Conservation (phyloP, 345 rosid genomes). For the Orychophragmus violaceus region DNA sequence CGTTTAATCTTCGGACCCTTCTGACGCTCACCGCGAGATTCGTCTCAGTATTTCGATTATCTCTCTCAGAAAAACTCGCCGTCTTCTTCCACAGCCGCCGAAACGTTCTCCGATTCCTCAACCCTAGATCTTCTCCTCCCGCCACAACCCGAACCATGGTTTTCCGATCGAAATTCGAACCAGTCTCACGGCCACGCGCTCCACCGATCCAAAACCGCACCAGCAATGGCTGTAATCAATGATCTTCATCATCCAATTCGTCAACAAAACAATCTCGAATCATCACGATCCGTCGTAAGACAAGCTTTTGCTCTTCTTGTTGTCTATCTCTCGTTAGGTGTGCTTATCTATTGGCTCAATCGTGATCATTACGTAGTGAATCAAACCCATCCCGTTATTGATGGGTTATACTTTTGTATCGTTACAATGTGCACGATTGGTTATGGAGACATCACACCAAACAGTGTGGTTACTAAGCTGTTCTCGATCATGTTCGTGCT, state of each 20-base stretch:
- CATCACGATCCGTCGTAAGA: constrained; percentile 51
- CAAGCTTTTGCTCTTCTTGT: constrained; percentile 61
- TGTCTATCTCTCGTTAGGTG: constrained; percentile 64
- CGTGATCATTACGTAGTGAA: constrained; percentile 50
- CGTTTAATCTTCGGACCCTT: constrained; percentile 77
- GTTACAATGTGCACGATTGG: constrained; percentile 98
- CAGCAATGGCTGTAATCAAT: constrained; percentile 82
- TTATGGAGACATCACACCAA: constrained; percentile 89
- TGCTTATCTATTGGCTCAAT: constrained; percentile 63
- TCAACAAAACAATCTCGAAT: constrained; percentile 39
- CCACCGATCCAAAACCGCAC: constrained; percentile 86
- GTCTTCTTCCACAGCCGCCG: constrained; percentile 18
- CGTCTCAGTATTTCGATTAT: constrained; percentile 53
- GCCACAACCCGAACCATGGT: constrained; percentile 16
- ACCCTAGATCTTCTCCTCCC: constrained; percentile 20
- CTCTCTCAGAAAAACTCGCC: constrained; percentile 37
- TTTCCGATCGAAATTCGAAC: not conserved
- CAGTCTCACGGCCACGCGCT: constrained; percentile 30
- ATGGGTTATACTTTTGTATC: constrained; percentile 82
- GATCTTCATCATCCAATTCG: constrained; percentile 32
- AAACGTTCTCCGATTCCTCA: constrained; percentile 15
- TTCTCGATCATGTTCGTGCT: constrained; percentile 84
- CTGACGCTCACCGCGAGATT: constrained; percentile 31
- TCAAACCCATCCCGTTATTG: constrained; percentile 85
- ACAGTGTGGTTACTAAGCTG: constrained; percentile 58